Evolutionary conservation across 768 basidiomycete species (phyloP), one percentile per base, ranked within the genome.

Genomic region (Tricholomella constricta): DNA sequence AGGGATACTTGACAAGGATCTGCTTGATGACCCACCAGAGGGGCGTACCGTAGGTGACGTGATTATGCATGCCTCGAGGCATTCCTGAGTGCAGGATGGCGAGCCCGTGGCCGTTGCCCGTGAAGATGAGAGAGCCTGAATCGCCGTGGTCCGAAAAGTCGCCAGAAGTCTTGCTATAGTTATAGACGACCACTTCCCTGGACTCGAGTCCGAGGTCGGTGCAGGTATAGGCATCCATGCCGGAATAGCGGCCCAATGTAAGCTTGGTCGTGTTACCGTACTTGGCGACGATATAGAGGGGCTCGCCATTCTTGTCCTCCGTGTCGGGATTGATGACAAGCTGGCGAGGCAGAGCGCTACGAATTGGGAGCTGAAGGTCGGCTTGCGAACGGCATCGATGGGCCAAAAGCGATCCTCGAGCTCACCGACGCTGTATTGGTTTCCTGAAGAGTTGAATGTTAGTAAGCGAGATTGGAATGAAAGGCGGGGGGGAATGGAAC

Each of bases 121-220:
- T 59, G 59, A 67, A 63, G 63, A 78, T 66, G 51, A 72, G 68
- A 1, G 74, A 69, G 32, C 77, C 73, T 6, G 72, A 78, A 62
- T 78, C 73, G 7, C 76, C 75, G 25, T 65, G 55, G 52, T 31
- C 65, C 12, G 72, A 71, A 62, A 78, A 78, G 19, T 45, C 14
- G 37, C 62, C 64, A 9, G 58, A 61, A 29, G 57, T 56, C 55
- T 65, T 66, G 59, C 56, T 57, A 37, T 67, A 69, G 60, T 70
- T 72, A 48, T 69, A 71, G 32, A 78, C 57, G 25, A 62, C 69
- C 8, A 70, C 44, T 49, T 76, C 74, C 43, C 56, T 55, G 48
- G 72, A 71, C 47, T 62, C 48, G 52, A 60, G 48, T 22, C 57
- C 59, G 19, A 29, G 48, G 23, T 61, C 63, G 53, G 56, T 52